Percentiles rank a stretch among this genome's conserved stretches.
These are phyloP conservation scores for Ceratobasidium sp. DNA, from an alignment of 1,284 basidiomycete species.

Conservation along the genomic window DNA sequence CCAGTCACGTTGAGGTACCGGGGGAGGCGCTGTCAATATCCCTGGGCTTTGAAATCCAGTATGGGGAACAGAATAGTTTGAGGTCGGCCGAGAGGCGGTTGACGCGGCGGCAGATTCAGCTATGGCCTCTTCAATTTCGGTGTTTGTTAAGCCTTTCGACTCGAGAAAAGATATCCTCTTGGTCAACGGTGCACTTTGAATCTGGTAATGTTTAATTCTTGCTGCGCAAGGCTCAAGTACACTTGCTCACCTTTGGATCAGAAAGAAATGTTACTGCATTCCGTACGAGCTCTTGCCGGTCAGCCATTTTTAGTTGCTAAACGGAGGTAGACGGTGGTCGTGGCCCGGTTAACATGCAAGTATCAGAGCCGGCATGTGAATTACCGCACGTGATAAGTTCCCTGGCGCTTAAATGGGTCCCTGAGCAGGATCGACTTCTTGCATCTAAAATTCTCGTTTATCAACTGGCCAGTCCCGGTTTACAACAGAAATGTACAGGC, in stretches of 20 bases:
- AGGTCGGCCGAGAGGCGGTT: slow-evolving; percentile 42
- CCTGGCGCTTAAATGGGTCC: slow-evolving; percentile 8
- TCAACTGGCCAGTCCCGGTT: slow-evolving; percentile 20
- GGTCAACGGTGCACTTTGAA: slow-evolving; percentile 80
- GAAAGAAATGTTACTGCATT: slow-evolving; percentile 85
- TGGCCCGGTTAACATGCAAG: slow-evolving; percentile 17
- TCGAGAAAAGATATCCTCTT: slow-evolving; percentile 94
- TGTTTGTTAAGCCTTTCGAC: slow-evolving; percentile 86
- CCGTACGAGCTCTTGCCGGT: slow-evolving; percentile 72
- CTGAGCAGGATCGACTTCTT: slow-evolving; percentile 23
- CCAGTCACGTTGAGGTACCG: slow-evolving; percentile 79
- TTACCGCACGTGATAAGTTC: slow-evolving; percentile 19
- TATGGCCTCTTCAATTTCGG: slow-evolving; percentile 91
- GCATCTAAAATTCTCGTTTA: slow-evolving; percentile 40
- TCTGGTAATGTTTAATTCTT: slow-evolving; percentile 58
- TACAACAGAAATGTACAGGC: slow-evolving; percentile 40
- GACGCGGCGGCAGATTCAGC: slow-evolving; percentile 65
- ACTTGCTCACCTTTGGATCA: slow-evolving; percentile 73
- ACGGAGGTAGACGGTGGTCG: slow-evolving; percentile 31
- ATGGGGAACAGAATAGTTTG: slow-evolving; percentile 45
- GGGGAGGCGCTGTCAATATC: slow-evolving; percentile 55
- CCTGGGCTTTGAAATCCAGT: slow-evolving; percentile 39
- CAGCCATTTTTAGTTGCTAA: slow-evolving; percentile 57
- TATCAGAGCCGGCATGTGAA: slow-evolving; percentile 39
- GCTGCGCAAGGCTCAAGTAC: neutral